phyloP scores from a whole-genome alignment of 2,329 filamentous ascomycete species.

The Pseudocercospora vitis region DNA sequence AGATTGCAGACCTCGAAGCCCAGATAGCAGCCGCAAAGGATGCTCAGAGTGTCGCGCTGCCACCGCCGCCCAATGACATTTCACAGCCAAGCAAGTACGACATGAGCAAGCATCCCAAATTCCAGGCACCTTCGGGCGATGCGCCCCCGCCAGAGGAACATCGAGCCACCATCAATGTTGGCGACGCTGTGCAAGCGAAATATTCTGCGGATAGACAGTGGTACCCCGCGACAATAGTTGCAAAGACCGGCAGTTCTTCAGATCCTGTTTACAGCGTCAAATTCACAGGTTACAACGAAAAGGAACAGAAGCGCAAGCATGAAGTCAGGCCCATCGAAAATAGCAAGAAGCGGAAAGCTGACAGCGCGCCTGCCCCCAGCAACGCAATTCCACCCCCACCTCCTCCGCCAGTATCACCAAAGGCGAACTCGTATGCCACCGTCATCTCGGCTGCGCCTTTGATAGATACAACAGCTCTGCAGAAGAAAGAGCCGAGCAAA shows the following conservation, averaged over 20 bases:
- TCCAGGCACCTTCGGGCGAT: conserved; percentile 39
- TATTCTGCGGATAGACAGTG: conserved; percentile 91
- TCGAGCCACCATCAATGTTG: conserved; percentile 70
- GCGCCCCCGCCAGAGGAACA: conserved; percentile 35
- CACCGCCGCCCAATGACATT: conserved; percentile 22
- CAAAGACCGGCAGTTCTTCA: conserved; percentile 86
- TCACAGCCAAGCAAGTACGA: conserved; percentile 31
- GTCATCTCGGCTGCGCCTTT: conserved; percentile 67
- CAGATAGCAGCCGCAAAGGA: conserved; percentile 70
- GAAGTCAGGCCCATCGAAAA: conserved; percentile 73
- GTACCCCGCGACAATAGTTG: conserved; percentile 90
- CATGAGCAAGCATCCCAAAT: conserved; percentile 68
- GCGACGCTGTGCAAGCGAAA: conserved; percentile 86
- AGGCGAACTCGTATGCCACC: conserved; percentile 47
- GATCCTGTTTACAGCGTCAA: conserved; percentile 92
- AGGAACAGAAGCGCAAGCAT: conserved; percentile 74
- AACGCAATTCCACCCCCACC: conserved; percentile 37
- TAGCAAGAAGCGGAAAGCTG: conserved; percentile 72
- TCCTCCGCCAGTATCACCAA: conserved; percentile 33
- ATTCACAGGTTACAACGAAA: conserved; percentile 83
- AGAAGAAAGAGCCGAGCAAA: conserved; percentile 62
- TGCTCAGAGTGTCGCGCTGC: conserved; percentile 43
- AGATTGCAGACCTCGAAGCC: conserved; percentile 76
- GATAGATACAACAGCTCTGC: conserved; percentile 66
- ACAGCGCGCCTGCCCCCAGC: conserved; percentile 58